Base-by-base conservation (phyloP, 176 grass and related monocot species). In the Thalia dealbata region DNA sequence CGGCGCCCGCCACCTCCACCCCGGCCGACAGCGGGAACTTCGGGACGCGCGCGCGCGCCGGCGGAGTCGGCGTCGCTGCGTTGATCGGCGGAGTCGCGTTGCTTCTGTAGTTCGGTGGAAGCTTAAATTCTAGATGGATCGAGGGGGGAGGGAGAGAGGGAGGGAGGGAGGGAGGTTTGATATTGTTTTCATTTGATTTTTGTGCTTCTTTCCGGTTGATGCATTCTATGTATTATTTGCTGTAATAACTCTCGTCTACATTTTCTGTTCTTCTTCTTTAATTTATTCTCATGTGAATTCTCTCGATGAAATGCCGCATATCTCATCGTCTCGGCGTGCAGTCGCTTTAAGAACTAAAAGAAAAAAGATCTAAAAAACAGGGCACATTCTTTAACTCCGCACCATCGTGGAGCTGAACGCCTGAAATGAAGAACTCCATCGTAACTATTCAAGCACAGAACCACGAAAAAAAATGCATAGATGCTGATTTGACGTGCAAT, bases 31-130 rank as follows among this genome's bases (percentile, higher is more conserved):
- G 64, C 21, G 73, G 74, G 29, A 60, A 60, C 56, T 73, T 71
- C 23, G 55, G 67, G 45, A 27, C 55, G 29, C 62, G 48, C 25
- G 65, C 78, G 67, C 61, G 23, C 35, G 65, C 78, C 55, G 35
- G 23, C 35, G 81, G 67, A 45, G 23, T 62, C 58, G 29, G 23
- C 23, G 1, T 73, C 27, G 38, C 73, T 10, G 67, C 55, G 42
- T 78, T 83, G 81, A 7, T 78, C 30, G 67, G 81, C 19, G 81
- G 64, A 72, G 52, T 46, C 29, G 52, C 64, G 48, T 50, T 71
- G 69, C 54, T 83, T 30, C 55, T 58, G n/a, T 83, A 83, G 52
- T 5, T 15, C 15, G 52, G 3, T 14, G 5, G 52, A 19, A 19
- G 52, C 14, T 14, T 15, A 18, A 54, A 18, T 52, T 10, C 9